phyloP scores from a whole-genome alignment of 768 basidiomycete genomes.

The Cyclocybe cylindracea region DNA sequence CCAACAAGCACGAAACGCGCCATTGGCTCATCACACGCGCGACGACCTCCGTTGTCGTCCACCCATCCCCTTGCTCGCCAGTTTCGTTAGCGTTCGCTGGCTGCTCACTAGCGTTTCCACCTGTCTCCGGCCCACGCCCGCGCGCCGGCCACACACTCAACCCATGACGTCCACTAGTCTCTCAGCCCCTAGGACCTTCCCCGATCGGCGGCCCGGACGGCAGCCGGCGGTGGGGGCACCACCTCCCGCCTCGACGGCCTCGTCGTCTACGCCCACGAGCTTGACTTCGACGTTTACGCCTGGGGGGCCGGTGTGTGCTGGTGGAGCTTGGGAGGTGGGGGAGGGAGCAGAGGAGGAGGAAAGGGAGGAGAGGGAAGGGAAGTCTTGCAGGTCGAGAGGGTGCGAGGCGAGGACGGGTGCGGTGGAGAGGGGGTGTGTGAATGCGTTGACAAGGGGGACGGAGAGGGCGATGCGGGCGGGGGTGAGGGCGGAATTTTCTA shows the following conservation, averaged over 20 bases:
- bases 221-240: constrained; percentile 67
- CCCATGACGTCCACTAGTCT: constrained; percentile 41
- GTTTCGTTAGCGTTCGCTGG: too few relatives aligned
- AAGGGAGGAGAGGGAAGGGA: constrained; percentile 41
- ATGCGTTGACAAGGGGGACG: constrained; percentile 69
- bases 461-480: constrained; percentile 76
- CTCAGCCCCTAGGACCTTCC: constrained; percentile 41
- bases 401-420: constrained; percentile 85
- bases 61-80: constrained; percentile 23
- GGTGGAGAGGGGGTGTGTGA: constrained; percentile 60
- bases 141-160: too few relatives aligned
- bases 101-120: too few relatives aligned
- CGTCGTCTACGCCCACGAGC: constrained; percentile 69
- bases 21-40: constrained; percentile 60
- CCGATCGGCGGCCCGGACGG: constrained; percentile 76
- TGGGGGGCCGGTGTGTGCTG: constrained; percentile 72
- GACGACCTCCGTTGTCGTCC: constrained; percentile 23
- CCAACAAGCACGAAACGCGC: constrained; percentile 49
- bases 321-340: constrained; percentile 2
- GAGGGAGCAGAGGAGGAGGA: constrained; percentile 15
- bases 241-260: constrained; percentile 58
- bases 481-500: constrained; percentile 52
- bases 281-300: constrained; percentile 85
- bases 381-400: constrained; percentile 81
- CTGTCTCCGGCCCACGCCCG: too few relatives aligned